Percentiles rank a stretch among this genome's conserved stretches.
Evolutionary conservation across 2,329 filamentous ascomycete species (phyloP).

Genomic region (Clonostachys byssicola): DNA sequence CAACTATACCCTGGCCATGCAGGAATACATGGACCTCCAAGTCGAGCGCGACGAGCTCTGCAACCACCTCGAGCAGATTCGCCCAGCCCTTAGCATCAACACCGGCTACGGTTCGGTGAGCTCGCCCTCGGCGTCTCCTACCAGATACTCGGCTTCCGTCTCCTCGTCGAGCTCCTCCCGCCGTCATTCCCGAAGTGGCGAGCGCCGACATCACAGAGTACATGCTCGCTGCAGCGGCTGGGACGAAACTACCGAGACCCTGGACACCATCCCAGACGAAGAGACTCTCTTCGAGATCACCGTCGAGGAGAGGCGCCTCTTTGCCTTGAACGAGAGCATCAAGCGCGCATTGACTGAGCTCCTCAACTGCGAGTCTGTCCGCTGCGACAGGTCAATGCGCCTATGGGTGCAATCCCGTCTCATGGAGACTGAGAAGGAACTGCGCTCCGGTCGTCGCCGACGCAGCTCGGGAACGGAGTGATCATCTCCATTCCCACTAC

Average conservation of each 20-base stretch:
- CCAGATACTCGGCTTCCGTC: conserved; percentile 48
- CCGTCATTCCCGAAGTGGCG: conserved; percentile 28
- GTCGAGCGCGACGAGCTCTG: conserved; percentile 50
- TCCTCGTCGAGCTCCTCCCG: conserved; percentile 36
- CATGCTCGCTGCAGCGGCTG: conserved; percentile 25
- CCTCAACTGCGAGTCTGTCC: conserved; percentile 54
- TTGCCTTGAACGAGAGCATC: conserved; percentile 55
- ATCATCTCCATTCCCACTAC: neutral
- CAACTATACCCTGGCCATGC: conserved; percentile 41
- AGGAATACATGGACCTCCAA: conserved; percentile 49
- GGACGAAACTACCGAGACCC: conserved; percentile 13
- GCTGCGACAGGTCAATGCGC: conserved; percentile 44
- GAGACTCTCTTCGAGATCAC: conserved; percentile 43
- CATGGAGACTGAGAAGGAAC: conserved; percentile 57
- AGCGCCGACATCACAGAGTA: conserved; percentile 12
- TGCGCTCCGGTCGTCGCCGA: conserved; percentile 47
- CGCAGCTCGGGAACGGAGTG: conserved; percentile 24
- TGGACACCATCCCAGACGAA: conserved; percentile 41
- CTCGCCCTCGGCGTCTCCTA: conserved; percentile 54
- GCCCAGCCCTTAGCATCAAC: conserved; percentile 25
- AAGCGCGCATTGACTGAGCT: conserved; percentile 58
- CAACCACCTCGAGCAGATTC: conserved; percentile 46
- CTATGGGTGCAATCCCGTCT: conserved; percentile 55
- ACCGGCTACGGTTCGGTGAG: conserved; percentile 27
- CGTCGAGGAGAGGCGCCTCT: conserved; percentile 47